Conservation (phyloP, 2,329 filamentous ascomycete genomes). For the Botrytis squamosa region DNA sequence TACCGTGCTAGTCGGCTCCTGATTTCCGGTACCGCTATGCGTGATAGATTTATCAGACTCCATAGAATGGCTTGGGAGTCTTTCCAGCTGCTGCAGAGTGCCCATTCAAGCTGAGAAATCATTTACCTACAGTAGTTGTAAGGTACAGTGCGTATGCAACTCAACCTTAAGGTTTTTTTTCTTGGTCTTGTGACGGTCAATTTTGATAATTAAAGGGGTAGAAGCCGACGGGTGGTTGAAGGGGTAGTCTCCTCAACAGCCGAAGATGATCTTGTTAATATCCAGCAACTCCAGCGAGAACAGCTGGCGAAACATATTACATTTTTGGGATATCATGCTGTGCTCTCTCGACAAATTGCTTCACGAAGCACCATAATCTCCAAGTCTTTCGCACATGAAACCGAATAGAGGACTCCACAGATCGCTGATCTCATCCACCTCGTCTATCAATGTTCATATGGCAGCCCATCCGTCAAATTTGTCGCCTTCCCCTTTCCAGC, state of each 20-base stretch:
- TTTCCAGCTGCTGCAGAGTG: constrained; percentile 1
- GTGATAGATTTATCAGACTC: neutral
- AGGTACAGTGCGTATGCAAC: neutral
- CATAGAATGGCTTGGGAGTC: neutral
- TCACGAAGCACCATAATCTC: neutral
- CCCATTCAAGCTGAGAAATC: neutral
- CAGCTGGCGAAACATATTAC: neutral
- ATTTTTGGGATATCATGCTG: neutral
- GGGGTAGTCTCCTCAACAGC: constrained; percentile 5
- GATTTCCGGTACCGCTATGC: neutral
- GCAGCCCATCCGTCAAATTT: neutral
- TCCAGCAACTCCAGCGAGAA: neutral
- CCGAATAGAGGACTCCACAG: neutral
- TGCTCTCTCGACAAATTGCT: neutral
- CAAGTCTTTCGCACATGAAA: neutral
- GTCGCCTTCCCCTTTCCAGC: neutral
- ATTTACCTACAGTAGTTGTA: neutral
- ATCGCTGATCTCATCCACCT: neutral
- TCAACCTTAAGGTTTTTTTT: neutral
- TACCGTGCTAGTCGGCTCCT: neutral
- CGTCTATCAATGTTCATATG: neutral
- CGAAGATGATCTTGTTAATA: neutral
- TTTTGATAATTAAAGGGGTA: neutral
- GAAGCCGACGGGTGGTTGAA: neutral
- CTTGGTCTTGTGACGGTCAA: constrained; percentile 9